These are phyloP conservation scores for Naumovozyma dairenensis DNA, from an alignment of 805 yeast species.

Conservation along the genomic window DNA sequence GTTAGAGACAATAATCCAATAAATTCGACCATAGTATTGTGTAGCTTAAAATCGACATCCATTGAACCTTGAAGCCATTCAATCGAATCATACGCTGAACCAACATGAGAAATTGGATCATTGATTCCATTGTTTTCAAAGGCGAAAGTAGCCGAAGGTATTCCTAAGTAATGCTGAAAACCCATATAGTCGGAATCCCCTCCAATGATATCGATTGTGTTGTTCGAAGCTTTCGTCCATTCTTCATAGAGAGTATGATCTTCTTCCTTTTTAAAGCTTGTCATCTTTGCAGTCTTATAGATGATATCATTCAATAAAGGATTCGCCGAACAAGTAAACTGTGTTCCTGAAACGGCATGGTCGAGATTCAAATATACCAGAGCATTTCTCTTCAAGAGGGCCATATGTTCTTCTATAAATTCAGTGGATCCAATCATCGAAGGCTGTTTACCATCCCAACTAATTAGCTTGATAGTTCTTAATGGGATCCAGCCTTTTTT, in stretches of 20 bases:
- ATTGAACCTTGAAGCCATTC: slow-evolving; percentile 44
- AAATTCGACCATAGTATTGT: slow-evolving; percentile 49
- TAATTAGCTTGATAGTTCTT: slow-evolving; percentile 57
- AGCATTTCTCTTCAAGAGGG: slow-evolving; percentile 37
- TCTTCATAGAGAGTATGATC: slow-evolving; percentile 39
- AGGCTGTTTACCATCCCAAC: slow-evolving; percentile 78
- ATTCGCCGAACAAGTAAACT: slow-evolving; percentile 39
- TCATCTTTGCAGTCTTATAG: slow-evolving; percentile 34
- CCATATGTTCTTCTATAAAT: slow-evolving; percentile 52
- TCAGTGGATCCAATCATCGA: slow-evolving; percentile 73
- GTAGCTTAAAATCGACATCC: slow-evolving; percentile 45
- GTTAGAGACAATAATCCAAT: slow-evolving; percentile 46
- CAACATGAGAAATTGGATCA: slow-evolving; percentile 48
- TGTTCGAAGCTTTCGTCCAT: slow-evolving; percentile 32
- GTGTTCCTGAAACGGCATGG: slow-evolving; percentile 43
- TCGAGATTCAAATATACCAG: slow-evolving; percentile 46
- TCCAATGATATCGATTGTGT: slow-evolving; percentile 35
- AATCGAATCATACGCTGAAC: slow-evolving; percentile 50
- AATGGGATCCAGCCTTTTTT: slow-evolving; percentile 60
- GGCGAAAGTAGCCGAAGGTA: slow-evolving; percentile 49
- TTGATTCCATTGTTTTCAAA: slow-evolving; percentile 27
- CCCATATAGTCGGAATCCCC: slow-evolving; percentile 48
- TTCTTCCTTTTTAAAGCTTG: slow-evolving; percentile 34
- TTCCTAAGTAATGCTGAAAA: slow-evolving; percentile 57
- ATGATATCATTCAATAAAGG: slow-evolving; percentile 46